Evolutionary conservation across 768 basidiomycete species (phyloP), one percentile per base, ranked within the genome.

Genomic region (Trametes punicea): DNA sequence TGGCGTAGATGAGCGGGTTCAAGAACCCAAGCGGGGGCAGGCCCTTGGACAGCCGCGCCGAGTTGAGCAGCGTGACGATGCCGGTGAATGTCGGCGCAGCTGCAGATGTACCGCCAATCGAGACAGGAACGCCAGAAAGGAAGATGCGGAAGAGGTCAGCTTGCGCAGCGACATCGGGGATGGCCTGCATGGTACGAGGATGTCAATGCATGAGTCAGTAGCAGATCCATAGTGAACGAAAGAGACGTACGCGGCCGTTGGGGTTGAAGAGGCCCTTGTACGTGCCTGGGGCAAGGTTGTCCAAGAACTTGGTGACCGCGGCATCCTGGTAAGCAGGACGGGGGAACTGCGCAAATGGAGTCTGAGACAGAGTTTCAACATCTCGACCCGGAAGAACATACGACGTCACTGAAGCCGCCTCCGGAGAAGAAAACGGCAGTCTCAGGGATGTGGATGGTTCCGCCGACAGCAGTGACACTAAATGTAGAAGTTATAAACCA

Each of bases 381-480:
- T 9, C 13, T 20, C 41, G 30, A 38, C 20, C 11, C 20, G 33
- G 18, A 20, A 8, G 11, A 15, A 74, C 78, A 60, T 11, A 86
- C 85, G 49, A 81, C 81, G 59, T 85, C 75, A 65, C 85, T 87
- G 72, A 89, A 90, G 2, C 88, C 87, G 31, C 88, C 88, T 1
- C 86, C 85, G 11, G 85, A 87, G 72, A 88, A 85, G 59, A 49
- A 66, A 0, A 77, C 79, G 0, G 81, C 82, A 13, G 74, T 74
- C 66, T 90, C 88, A 0, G 85, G 87, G 46, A 86, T 70, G 36
- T 61, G 54, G 21, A 67, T 69, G 1, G 88, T 89, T 8, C 81
- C 88, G 6, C 88, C 88, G 2, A 91, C 87, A 2, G 84, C 59
- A 3, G 88, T 91, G 18, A 88, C 84, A 59, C 87, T 89, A 21